Percentiles rank a stretch among this genome's conserved stretches.
Evolutionary conservation across 345 rosid species (phyloP).

Genomic region (Hypericum androsaemum): DNA sequence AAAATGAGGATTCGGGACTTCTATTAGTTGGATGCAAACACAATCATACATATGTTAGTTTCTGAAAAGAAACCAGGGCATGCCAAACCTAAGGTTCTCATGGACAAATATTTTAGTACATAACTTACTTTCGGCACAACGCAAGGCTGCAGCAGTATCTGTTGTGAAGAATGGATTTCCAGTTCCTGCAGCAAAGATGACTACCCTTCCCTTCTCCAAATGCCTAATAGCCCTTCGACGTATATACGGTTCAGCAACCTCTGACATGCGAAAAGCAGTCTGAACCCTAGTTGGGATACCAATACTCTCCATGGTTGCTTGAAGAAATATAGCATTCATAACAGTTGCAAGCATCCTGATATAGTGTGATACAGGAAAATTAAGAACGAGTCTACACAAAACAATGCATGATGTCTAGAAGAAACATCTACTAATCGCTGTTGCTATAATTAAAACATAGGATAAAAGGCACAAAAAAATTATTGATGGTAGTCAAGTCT

Average conservation of each 20-base stretch:
- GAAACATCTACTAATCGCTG: not conserved
- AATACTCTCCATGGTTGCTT: constrained; percentile 94
- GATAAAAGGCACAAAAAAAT: too few relatives aligned
- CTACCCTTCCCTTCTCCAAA: constrained; percentile 92
- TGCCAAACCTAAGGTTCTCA: too few relatives aligned
- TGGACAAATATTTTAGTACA: not conserved
- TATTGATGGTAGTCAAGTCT: too few relatives aligned
- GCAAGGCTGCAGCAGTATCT: constrained; percentile 89
- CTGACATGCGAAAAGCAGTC: constrained; percentile 93
- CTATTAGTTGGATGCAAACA: too few relatives aligned
- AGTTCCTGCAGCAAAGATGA: constrained; percentile 95
- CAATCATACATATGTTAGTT: too few relatives aligned
- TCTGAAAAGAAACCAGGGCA: too few relatives aligned
- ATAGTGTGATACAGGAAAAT: constrained; percentile 6
- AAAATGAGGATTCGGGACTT: too few relatives aligned
- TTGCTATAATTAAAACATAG: too few relatives aligned
- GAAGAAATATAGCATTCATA: constrained; percentile 92
- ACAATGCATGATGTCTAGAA: not conserved
- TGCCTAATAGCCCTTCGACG: constrained; percentile 81
- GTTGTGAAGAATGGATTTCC: constrained; percentile 98
- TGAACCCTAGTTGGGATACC: constrained; percentile 93
- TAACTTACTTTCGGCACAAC: constrained; percentile 91
- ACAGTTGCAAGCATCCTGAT: constrained; percentile 91
- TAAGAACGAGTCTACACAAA: not conserved
- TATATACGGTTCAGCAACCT: constrained; percentile 95